A percentile compares a stretch with the other conserved stretches of the same genome.
These are phyloP conservation scores for Aspergillus nanangensis DNA, from an alignment of 495 filamentous ascomycete genomes.

Conservation along the genomic window DNA sequence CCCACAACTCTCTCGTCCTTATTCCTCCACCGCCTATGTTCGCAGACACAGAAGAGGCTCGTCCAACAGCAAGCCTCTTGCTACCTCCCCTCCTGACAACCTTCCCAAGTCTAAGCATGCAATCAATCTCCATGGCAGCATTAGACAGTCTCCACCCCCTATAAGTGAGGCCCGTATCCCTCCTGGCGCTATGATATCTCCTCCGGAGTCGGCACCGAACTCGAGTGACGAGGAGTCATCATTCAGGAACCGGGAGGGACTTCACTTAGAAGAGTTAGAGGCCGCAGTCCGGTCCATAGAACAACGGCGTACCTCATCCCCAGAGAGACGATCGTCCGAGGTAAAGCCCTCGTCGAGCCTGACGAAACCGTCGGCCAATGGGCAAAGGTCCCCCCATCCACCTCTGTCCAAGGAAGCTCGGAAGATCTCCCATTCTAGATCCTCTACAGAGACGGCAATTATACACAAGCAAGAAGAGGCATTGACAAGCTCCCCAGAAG, in stretches of 20 bases:
- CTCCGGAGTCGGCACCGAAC: conserved; percentile 73
- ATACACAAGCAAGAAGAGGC: conserved; percentile 48
- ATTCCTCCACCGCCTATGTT: conserved; percentile 72
- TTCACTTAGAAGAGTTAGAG: conserved; percentile 72
- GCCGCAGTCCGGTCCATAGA: conserved; percentile 78
- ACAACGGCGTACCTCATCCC: conserved; percentile 61
- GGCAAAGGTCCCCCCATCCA: conserved; percentile 17
- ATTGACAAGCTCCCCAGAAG: conserved; percentile 58
- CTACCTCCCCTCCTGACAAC: conserved; percentile 24
- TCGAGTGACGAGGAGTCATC: conserved; percentile 79
- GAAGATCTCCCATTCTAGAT: conserved; percentile 76
- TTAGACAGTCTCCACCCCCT: conserved; percentile 77
- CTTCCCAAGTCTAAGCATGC: conserved; percentile 38
- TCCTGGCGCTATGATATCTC: conserved; percentile 76
- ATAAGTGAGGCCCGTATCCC: conserved; percentile 68
- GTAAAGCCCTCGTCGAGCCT: conserved; percentile 25
- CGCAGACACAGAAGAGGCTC: conserved; percentile 63
- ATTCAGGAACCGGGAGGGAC: conserved; percentile 49
- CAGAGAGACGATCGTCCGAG: conserved; percentile 39
- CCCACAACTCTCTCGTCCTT: conserved; percentile 63
- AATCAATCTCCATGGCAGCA: conserved; percentile 50
- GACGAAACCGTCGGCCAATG: conserved; percentile 2
- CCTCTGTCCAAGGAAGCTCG: conserved; percentile 52
- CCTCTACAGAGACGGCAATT: conserved; percentile 73
- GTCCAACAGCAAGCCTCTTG: conserved; percentile 42